phyloP scores from a whole-genome alignment of 306 rosid species.

The Rubus parviflorus region DNA sequence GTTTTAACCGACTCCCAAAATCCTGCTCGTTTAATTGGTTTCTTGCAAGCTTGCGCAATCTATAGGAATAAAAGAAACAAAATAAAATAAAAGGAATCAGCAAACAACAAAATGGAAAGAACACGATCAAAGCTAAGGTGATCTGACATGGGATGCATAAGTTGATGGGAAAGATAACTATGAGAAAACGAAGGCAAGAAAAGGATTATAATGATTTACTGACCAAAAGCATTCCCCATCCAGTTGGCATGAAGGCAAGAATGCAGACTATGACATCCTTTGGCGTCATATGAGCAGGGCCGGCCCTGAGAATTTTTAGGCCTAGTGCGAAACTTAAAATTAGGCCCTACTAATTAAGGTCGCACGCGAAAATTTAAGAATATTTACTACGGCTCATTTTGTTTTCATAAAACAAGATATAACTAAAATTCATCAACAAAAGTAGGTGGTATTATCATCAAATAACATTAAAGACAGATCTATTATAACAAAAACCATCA shows the following conservation, averaged over 20 bases:
- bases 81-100: slow-evolving; percentile 4
- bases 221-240: slow-evolving; percentile 94
- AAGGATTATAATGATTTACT: slow-evolving; percentile 30
- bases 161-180: not conserved
- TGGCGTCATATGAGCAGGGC: slow-evolving; percentile 58
- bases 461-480: too few species aligned
- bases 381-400: too few species aligned
- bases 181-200: not conserved
- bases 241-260: slow-evolving; percentile 92
- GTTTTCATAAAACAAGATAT: too few species aligned
- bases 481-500: too few species aligned
- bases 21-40: slow-evolving; percentile 42
- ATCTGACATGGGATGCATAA: not conserved
- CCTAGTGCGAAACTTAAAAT: too few species aligned
- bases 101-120: slow-evolving; percentile 3
- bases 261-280: slow-evolving; percentile 69
- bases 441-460: too few species aligned
- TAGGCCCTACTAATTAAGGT: too few species aligned
- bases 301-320: too few species aligned
- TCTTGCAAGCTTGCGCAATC: slow-evolving; percentile 97
- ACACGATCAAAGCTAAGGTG: not conserved
- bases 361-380: too few species aligned
- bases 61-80: slow-evolving; percentile 13
- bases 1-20: slow-evolving; percentile 75
- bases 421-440: too few species aligned